Percentiles rank a stretch among this genome's conserved stretches.
Conservation (phyloP, 2,329 filamentous ascomycete genomes). For the Colletotrichum ledebouriae region DNA sequence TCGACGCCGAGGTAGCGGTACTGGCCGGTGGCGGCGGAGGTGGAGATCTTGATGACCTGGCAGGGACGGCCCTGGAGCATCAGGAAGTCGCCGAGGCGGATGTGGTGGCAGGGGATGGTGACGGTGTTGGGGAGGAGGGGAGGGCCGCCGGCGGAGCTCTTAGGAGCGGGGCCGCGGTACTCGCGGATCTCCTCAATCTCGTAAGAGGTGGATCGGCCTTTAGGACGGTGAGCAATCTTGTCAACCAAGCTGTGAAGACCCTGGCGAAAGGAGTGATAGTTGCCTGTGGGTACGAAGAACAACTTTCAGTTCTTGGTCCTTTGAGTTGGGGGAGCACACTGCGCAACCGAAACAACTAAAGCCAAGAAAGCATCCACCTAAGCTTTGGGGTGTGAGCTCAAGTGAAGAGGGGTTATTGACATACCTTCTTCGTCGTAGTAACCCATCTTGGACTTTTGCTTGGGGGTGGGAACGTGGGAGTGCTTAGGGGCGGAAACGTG, state of each 20-base stretch:
- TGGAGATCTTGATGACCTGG: constrained; percentile 99
- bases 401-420: constrained; percentile 45
- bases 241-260: constrained; percentile 70
- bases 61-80: constrained; percentile 99
- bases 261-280: constrained; percentile 71
- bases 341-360: constrained; percentile 41
- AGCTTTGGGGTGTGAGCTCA: constrained; percentile 8
- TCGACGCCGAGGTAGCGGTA: constrained; percentile 99
- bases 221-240: constrained; percentile 61
- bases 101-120: constrained; percentile 99
- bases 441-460: constrained; percentile 70
- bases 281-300: constrained; percentile 55
- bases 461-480: constrained; percentile 57
- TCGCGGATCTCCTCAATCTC: constrained; percentile 66
- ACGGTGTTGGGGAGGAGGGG: constrained; percentile 80
- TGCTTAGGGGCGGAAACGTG: constrained; percentile 56
- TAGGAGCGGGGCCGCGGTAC: constrained; percentile 51
- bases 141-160: constrained; percentile 50
- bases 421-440: constrained; percentile 75
- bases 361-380: constrained; percentile 32
- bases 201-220: constrained; percentile 56
- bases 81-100: constrained; percentile 98
- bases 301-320: constrained; percentile 39
- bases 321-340: constrained; percentile 36
- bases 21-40: constrained; percentile 97